A percentile compares a stretch with the other conserved stretches of the same genome.
These are phyloP conservation scores for Nakazawaea ernobii DNA, from an alignment of 805 yeast genomes.

Conservation along the genomic window DNA sequence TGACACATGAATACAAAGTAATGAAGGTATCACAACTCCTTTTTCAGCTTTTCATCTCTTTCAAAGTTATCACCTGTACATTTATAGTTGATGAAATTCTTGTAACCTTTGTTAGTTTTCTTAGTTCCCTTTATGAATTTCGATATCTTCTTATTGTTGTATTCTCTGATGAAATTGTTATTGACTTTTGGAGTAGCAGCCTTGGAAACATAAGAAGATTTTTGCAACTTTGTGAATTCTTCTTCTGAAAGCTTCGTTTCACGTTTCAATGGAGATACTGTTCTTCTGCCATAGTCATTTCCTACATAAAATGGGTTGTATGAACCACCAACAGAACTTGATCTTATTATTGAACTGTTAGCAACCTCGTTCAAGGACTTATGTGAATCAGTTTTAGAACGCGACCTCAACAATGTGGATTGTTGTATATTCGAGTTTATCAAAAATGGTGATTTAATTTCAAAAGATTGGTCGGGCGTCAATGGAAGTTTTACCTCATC, in stretches of 20 bases:
- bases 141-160: slow-evolving; percentile 3
- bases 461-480: background rate
- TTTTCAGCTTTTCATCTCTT: background rate
- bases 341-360: background rate
- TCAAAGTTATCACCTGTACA: slow-evolving; percentile 7
- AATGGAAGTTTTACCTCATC: background rate
- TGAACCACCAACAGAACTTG: background rate
- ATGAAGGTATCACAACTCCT: background rate
- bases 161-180: slow-evolving; percentile 7
- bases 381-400: background rate
- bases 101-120: slow-evolving; percentile 11
- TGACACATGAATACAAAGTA: background rate
- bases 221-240: background rate
- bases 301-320: background rate
- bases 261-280: background rate
- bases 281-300: background rate
- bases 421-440: background rate
- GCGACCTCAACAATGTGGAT: slow-evolving; percentile 2
- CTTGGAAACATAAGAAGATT: background rate
- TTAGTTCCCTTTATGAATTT: slow-evolving; percentile 9
- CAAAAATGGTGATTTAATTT: background rate
- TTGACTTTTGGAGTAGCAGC: background rate
- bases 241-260: background rate
- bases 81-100: slow-evolving; percentile 11
- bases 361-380: slow-evolving; percentile 4